phyloP scores from a whole-genome alignment of 2,329 filamentous ascomycete genomes.

The Lasiodiplodia citricola region DNA sequence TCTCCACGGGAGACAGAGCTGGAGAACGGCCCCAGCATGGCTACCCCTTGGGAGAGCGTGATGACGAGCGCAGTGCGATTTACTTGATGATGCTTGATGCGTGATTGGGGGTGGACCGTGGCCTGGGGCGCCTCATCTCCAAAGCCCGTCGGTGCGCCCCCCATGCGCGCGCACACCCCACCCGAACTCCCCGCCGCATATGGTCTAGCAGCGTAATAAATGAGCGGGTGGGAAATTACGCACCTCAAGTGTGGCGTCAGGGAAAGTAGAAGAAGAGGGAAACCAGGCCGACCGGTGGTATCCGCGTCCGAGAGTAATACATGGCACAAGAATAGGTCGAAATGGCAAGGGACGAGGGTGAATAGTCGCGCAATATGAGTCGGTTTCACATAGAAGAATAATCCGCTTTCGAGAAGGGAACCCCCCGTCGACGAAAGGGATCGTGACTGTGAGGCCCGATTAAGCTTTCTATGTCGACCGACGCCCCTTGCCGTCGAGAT shows the following conservation, averaged over 20 bases:
- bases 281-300: neutral
- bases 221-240: slow-evolving; percentile 11
- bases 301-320: neutral
- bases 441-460: neutral
- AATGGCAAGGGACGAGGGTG: neutral
- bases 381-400: slow-evolving; percentile 12
- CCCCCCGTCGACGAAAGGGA: neutral
- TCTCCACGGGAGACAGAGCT: too few species aligned
- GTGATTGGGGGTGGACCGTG: neutral
- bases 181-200: neutral
- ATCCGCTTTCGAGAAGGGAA: neutral
- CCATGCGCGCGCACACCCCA: neutral
- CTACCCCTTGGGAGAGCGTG: neutral
- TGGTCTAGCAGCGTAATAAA: neutral
- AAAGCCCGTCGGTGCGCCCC: neutral
- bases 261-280: neutral
- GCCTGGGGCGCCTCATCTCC: neutral
- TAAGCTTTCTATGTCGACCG: neutral
- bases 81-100: slow-evolving; percentile 5
- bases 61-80: neutral
- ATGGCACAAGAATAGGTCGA: neutral
- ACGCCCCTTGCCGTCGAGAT: slow-evolving; percentile 13
- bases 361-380: slow-evolving; percentile 5
- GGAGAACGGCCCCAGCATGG: neutral
- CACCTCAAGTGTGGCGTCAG: neutral